Evolutionary conservation across 2,329 filamentous ascomycete genomes (phyloP), one percentile per base, ranked within the genome.

Genomic region (Macrophomina pseudophaseolina): DNA sequence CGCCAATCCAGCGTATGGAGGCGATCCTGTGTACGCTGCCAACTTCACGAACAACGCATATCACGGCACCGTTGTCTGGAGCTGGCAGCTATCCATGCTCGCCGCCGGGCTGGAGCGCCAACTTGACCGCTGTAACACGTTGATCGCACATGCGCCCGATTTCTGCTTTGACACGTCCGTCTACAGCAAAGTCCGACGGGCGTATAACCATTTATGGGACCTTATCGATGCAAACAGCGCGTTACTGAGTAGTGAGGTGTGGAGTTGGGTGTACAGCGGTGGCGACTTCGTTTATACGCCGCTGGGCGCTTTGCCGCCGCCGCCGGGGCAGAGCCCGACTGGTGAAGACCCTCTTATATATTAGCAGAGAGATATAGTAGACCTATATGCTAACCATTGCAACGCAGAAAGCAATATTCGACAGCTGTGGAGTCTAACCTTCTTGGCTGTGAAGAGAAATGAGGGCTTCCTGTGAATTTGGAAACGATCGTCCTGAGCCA

Each of bases 51-150:
- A 82, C n/a, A 79, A 80, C 3, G 85, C 84, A 0, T 90, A 88
- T 69, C 87, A 90, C 66, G 88, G 87, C 0, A 88, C 87, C 0
- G 87, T 91, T 0, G 80, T 90, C 1, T 90, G 87, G 88, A 83
- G 82, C 52, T 90, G 87, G 87, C 87, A 86, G 65, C 77, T 90
- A 4, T 83, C 87, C 0, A 88, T 90, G 83, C 88, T 90, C 84
- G 87, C 85, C 0, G 82, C 82, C 9, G 88, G 88, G 0, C 74
- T 90, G 0, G 83, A 87, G 66, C 75, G 81, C 2, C 88, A 90
- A 70, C 79, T 90, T 5, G 81, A 72, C 0, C 80, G 87, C 1
- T 90, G 87, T 72, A 70, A 74, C 14, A 18, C 46, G 6, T 23
- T 23, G 38, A 35, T 58, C 33, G 12, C 40, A 48, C 40, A 48